Conservation (phyloP, 805 yeast genomes). For the Saccharomycopsis sp. region DNA sequence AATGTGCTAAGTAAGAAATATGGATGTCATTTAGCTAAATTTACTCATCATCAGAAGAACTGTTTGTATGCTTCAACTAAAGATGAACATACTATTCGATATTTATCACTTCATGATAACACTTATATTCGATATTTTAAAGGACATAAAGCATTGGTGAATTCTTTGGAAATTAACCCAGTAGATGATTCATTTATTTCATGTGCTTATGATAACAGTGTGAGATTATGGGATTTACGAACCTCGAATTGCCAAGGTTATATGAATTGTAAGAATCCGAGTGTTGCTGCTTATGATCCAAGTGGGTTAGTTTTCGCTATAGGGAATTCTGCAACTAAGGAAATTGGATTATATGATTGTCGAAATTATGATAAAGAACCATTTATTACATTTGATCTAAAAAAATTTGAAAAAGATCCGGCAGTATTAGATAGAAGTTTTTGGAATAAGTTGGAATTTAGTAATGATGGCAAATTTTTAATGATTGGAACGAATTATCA, state of each 20-base stretch:
- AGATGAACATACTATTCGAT: slow-evolving; percentile 68
- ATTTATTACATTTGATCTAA: slow-evolving; percentile 38
- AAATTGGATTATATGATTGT: slow-evolving; percentile 54
- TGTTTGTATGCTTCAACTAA: slow-evolving; percentile 82
- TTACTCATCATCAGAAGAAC: slow-evolving; percentile 65
- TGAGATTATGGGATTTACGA: slow-evolving; percentile 82
- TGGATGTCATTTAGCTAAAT: slow-evolving; percentile 82
- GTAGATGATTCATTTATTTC: slow-evolving; percentile 56
- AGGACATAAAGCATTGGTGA: slow-evolving; percentile 79
- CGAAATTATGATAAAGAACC: slow-evolving; percentile 52
- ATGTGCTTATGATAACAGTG: slow-evolving; percentile 69
- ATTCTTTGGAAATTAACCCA: slow-evolving; percentile 67
- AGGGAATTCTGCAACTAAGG: slow-evolving; percentile 38
- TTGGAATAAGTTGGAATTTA: slow-evolving; percentile 70
- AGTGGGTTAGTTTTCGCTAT: slow-evolving; percentile 76
- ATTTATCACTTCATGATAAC: slow-evolving; percentile 69
- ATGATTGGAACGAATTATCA: slow-evolving; percentile 41
- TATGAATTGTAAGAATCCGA: slow-evolving; percentile 47
- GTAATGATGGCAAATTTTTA: slow-evolving; percentile 65
- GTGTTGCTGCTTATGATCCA: slow-evolving; percentile 70
- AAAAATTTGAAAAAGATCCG: slow-evolving; percentile 21
- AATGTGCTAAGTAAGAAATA: slow-evolving; percentile 81
- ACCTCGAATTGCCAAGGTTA: slow-evolving; percentile 59
- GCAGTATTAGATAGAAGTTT: slow-evolving; percentile 18
- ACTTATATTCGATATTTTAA: slow-evolving; percentile 76